phyloP scores from a whole-genome alignment of 192 early-diverging fungal species.

The Gorgonomyces haynaldii region DNA sequence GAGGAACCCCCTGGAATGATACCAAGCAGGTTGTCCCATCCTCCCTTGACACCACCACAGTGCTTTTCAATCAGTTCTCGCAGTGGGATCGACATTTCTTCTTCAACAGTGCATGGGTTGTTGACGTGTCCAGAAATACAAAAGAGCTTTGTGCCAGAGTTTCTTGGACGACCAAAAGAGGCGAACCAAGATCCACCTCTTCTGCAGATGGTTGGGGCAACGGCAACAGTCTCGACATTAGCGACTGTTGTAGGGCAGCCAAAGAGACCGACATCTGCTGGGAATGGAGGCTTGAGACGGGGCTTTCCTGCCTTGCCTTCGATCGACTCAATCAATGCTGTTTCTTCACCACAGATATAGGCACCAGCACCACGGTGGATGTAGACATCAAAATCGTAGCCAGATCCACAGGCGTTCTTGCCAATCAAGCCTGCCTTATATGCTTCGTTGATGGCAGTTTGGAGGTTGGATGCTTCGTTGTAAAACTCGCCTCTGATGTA shows the following conservation, averaged over 20 bases:
- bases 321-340: constrained; percentile 44
- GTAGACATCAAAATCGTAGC: constrained; percentile 95
- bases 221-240: constrained; percentile 98
- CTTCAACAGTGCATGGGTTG: constrained; percentile 94
- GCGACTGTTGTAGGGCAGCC: constrained; percentile 98
- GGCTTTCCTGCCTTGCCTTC: constrained; percentile 99
- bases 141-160: constrained; percentile 93
- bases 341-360: constrained; percentile 97
- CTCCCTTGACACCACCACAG: constrained; percentile 92
- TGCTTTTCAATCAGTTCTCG: constrained; percentile 88
- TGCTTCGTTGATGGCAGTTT: constrained; percentile 91
- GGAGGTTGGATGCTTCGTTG: constrained; percentile 87
- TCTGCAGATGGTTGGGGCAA: constrained; percentile 87
- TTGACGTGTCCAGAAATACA: constrained; percentile 98
- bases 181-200: constrained; percentile 92
- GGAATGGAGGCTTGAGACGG: constrained; percentile 97
- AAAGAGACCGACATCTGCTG: constrained; percentile 94
- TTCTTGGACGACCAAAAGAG: constrained; percentile 81
- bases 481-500: constrained; percentile 96
- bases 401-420: constrained; percentile 95
- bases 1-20: constrained; percentile 97
- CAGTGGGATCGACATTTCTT: constrained; percentile 96
- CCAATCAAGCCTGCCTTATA: constrained; percentile 96
- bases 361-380: constrained; percentile 96
- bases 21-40: constrained; percentile 96